Percentiles rank a stretch among this genome's conserved stretches.
Conservation (phyloP, 495 filamentous ascomycete species). For the Echria macrotheca region DNA sequence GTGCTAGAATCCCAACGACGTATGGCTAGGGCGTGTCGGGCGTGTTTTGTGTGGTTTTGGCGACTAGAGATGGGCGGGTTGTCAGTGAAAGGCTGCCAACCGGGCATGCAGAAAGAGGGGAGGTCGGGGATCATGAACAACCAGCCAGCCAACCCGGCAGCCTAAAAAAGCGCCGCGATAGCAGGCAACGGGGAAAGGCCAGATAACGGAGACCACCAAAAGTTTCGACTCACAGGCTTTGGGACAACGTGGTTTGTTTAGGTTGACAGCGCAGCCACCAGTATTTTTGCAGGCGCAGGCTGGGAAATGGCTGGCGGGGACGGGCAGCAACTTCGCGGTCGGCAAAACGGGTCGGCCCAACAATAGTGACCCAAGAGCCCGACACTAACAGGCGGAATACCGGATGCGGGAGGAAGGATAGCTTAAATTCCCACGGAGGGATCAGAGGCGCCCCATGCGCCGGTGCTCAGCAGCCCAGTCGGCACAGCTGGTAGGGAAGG, state of each 20-base stretch:
- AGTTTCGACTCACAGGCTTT: conserved; percentile 3
- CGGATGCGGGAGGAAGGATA: too few species aligned
- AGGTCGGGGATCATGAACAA: not conserved
- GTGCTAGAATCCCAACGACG: too few species aligned
- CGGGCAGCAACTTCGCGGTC: too few species aligned
- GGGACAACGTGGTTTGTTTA: conserved; percentile 13
- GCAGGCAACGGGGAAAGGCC: conserved; percentile 7
- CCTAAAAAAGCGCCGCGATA: conserved; percentile 2
- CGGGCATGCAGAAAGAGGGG: not conserved
- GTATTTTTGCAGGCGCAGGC: too few species aligned
- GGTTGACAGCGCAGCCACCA: conserved; percentile 12
- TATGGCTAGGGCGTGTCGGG: too few species aligned
- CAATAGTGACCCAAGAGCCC: not conserved
- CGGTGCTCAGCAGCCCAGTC: not conserved
- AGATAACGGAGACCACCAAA: not conserved
- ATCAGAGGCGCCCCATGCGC: conserved; percentile 13
- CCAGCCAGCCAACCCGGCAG: conserved; percentile 2
- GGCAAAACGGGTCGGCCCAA: conserved; percentile 1
- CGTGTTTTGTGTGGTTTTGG: not conserved
- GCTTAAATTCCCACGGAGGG: too few species aligned
- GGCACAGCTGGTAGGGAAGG: too few species aligned
- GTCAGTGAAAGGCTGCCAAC: conserved; percentile 4
- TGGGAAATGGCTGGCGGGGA: too few species aligned
- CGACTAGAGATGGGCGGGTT: not conserved
- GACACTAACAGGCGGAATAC: too few species aligned